Evolutionary conservation across 768 basidiomycete species (phyloP), one percentile per base, ranked within the genome.

Genomic region (Cytidiella melzeri): DNA sequence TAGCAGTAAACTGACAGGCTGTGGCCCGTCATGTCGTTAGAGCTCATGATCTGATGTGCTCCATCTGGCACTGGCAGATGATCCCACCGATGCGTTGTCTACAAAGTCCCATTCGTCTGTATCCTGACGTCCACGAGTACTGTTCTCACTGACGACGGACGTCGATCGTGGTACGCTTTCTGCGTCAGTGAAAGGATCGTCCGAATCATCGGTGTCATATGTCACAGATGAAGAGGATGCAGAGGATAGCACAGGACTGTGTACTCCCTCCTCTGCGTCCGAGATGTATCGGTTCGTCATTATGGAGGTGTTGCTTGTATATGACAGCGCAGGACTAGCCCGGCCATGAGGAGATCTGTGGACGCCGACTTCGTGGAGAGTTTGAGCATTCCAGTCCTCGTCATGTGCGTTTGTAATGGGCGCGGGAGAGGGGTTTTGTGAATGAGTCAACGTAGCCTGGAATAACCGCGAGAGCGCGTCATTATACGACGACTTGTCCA

Each of bases 131-230:
- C 43, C 45, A 23, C 41, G 5, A 13, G 20, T 20, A 43, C 43
- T 45, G 10, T 19, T 37, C 13, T 26, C 23, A 43, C 49, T 50
- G 13, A 39, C 21, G 18, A 51, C 50, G 9, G 43, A 51, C 25
- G 37, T 21, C 3, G 50, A 51, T 20, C 50, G 50, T n/a, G 50
- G 48, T 23, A 41, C 25, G 19, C 44, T 50, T n/a, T 3, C 50
- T 10, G 27, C 20, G 43, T 40, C 43, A 18, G 34, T 38, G 21
- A 38, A 26, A 10, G 23, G 24, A n/a, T 51, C 50, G 42, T 37
- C 40, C 30, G 15, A 34, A 15, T 34, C 7, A 34, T 7, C 30
- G 7, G 30, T n/a, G n/a, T n/a, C n/a, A n/a, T n/a, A n/a, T n/a
- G n/a, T n/a, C n/a, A n/a, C n/a, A n/a, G 30, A 34, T 7, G 30